These are phyloP conservation scores for Gautieria morchelliformis DNA, from an alignment of 768 basidiomycete genomes.

Conservation along the genomic window DNA sequence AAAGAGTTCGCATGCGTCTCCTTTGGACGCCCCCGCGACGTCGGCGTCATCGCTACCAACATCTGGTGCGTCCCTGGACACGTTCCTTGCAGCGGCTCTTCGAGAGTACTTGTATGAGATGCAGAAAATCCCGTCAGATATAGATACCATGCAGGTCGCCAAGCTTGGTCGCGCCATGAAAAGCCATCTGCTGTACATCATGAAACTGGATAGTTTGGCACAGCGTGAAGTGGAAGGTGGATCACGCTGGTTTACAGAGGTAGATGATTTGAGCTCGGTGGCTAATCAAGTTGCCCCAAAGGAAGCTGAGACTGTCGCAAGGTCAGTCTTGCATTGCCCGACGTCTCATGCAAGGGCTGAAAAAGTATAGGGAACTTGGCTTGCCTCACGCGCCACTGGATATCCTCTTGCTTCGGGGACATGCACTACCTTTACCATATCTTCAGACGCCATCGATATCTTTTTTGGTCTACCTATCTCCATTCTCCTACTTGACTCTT, in stretches of 20 bases:
- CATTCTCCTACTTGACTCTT: slow-evolving; percentile 56
- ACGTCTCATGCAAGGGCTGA: background rate
- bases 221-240: slow-evolving; percentile 48
- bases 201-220: slow-evolving; percentile 65
- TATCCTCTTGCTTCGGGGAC: slow-evolving; percentile 55
- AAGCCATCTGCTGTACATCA: slow-evolving; percentile 56
- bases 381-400: slow-evolving; percentile 47
- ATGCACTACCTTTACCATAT: slow-evolving; percentile 65
- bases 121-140: slow-evolving; percentile 40
- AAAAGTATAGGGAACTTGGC: slow-evolving; percentile 5
- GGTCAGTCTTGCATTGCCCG: slow-evolving; percentile 30
- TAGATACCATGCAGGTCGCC: slow-evolving; percentile 45
- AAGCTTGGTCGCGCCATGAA: slow-evolving; percentile 37
- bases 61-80: slow-evolving; percentile 38
- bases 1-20: slow-evolving; percentile 66
- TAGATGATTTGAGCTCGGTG: slow-evolving; percentile 42
- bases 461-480: slow-evolving; percentile 64
- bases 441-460: slow-evolving; percentile 57
- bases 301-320: slow-evolving; percentile 45
- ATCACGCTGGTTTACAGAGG: slow-evolving; percentile 65
- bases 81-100: slow-evolving; percentile 48
- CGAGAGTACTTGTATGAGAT: slow-evolving; percentile 51
- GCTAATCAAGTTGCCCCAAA: slow-evolving; percentile 40
- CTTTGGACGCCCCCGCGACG: slow-evolving; percentile 26
- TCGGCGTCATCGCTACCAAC: slow-evolving; percentile 14